Evolutionary conservation across 148 eudicot species (phyloP).

Genomic region (Gaultheria prostrata): DNA sequence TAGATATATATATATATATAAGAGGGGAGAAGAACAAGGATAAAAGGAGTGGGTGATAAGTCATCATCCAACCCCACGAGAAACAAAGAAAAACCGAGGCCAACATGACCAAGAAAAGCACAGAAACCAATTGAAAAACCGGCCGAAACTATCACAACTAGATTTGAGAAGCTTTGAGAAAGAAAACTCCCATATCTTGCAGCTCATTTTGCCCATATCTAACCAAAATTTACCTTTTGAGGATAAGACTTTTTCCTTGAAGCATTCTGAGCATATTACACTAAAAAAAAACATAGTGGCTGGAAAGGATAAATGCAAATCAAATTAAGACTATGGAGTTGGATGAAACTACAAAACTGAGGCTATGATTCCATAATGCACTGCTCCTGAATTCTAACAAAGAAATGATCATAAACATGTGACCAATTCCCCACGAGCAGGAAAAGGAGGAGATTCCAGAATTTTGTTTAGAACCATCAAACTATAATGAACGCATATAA

Average conservation of each 20-base stretch:
- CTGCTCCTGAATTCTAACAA: neutral
- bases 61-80: too few relatives aligned
- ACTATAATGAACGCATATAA: neutral
- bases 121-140: too few relatives aligned
- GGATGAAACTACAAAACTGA: neutral
- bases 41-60: too few relatives aligned
- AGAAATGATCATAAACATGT: constrained; percentile 5
- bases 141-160: too few relatives aligned
- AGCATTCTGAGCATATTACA: neutral
- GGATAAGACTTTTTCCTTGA: neutral
- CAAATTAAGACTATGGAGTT: neutral
- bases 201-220: neutral
- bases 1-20: too few relatives aligned
- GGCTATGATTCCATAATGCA: neutral
- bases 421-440: neutral
- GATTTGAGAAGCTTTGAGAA: too few relatives aligned
- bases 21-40: too few relatives aligned
- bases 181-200: neutral
- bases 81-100: too few relatives aligned
- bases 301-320: neutral
- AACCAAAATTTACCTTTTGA: neutral
- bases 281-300: neutral
- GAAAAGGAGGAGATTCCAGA: neutral
- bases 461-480: neutral
- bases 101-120: too few relatives aligned